phyloP scores from a whole-genome alignment of 148 eudicot species.

The Diospyros kaki region DNA sequence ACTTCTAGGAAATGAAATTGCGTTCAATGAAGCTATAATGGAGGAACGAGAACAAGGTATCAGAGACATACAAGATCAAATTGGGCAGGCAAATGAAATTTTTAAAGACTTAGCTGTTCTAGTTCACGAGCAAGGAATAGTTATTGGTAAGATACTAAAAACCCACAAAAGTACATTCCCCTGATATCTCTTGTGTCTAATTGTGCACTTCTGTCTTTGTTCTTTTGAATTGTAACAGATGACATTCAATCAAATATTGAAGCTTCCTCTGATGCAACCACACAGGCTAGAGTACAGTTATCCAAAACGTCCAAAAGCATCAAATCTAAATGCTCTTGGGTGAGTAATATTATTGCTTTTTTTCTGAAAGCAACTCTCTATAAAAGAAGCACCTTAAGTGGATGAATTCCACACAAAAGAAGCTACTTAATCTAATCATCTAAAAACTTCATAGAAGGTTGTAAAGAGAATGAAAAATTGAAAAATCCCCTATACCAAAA shows the following conservation, averaged over 20 bases:
- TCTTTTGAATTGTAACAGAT: conserved; percentile 29
- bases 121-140: conserved; percentile 62
- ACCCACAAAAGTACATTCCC: conserved; percentile 2
- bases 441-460: too few relatives aligned
- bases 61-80: conserved; percentile 60
- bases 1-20: conserved; percentile 64
- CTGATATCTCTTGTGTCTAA: background rate
- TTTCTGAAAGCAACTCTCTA: too few relatives aligned
- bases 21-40: conserved; percentile 62
- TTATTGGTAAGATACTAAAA: conserved; percentile 46
- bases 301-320: conserved; percentile 60
- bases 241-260: conserved; percentile 57
- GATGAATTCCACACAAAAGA: too few relatives aligned
- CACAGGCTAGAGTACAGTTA: conserved; percentile 55
- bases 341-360: conserved; percentile 18
- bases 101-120: conserved; percentile 73
- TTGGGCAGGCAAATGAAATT: conserved; percentile 70
- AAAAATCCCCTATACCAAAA: too few relatives aligned
- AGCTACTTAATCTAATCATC: too few relatives aligned
- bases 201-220: background rate
- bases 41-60: conserved; percentile 73
- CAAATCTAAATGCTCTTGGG: conserved; percentile 56
- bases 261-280: conserved; percentile 52
- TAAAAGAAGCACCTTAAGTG: too few relatives aligned
- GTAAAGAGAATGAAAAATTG: too few relatives aligned